Evolutionary conservation across 306 rosid genomes (phyloP), one percentile per base, ranked within the genome.

Genomic region (Inga leiocalycina): DNA sequence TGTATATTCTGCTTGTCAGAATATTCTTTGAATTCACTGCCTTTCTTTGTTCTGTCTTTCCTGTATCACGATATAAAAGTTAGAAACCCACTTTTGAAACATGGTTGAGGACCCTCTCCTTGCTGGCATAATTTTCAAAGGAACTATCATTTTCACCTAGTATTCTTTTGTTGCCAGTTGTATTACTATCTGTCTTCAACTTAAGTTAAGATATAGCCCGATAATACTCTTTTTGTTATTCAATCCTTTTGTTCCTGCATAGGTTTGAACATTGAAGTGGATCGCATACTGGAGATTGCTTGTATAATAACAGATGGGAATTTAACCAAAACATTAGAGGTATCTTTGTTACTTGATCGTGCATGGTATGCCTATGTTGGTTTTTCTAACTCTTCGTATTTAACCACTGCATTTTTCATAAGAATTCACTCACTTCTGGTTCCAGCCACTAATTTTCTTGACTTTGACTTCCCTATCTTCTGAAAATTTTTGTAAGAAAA

Each of bases 281-380:
- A 96, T 79, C 87, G 97, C 81, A 96, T 96, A 79, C 69, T 96
- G 79, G 99, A 96, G 92, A 93, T 96, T 87, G 99, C 99, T 79
- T 96, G 99, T 81, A 92, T 96, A 78, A 77, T 93, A 65, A 91
- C 99, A 62, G 95, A 96, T 84, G 99, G 99, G 54, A 86, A 51
- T 67, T 88, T 96, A 81, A 86, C 89, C 88, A 96, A 93, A 87
- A 77, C 86, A 1, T 69, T 90, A 39, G 99, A 96, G 98, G 99
- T 96, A 91, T 74, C 54, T 71, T 80, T 71, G 15, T 69, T 71
- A 59, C 84, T 82, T 81, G 68, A 57, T 54, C 11, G 52, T 75
- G 16, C 48, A 46, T 24, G 20, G 3, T 81, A 24, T 75, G 67
- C 15, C 1, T 66, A 17, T 15, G 11, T 32, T 81, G 61, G 71